Base-by-base conservation (phyloP, 208 protist species). In the Endotrypanum monterogeii region DNA sequence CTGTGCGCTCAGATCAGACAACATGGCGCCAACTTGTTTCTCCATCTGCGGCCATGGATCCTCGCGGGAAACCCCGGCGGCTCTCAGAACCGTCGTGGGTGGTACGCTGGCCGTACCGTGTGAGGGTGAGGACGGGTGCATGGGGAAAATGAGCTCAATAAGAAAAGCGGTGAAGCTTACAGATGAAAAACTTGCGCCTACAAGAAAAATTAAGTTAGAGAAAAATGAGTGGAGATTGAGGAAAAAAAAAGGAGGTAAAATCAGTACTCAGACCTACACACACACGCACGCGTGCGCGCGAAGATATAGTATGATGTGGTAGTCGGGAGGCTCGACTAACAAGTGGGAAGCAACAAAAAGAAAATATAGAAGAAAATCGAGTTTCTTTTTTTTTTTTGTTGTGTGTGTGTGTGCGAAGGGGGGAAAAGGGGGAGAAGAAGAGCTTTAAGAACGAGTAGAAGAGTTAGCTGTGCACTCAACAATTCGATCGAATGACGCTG, bases 21-120 rank as follows among this genome's bases (percentile, higher is more conserved):
- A 73, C 80, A 94, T 89, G 39, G 79, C 78, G 71, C 83, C 84
- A 3, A 96, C 85, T 61, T 96, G 85, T 62, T 83, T 83, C 84
- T 93, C 89, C 88, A 96, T 93, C 67, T 87, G 77, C 20, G 86
- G 89, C 89, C 89, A 96, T 39, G 92, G 89, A 62, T 96, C 89
- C 73, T 93, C 89, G 46, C 85, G 83, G 69, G 71, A 58, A 60
- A 51, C 57, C 35, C 52, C 71, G 44, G 32, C 51, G 28, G 51
- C 74, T 3, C 61, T 23, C 46, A 66, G 67, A 20, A 55, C 32
- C 39, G 57, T 44, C 48, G 66, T 56, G 35, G 71, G 20, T 55
- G 54, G 41, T 44, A 63, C 60, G 50, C 50, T 51, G 39, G 51
- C 54, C 8, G 16, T 56, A 60, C 73, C 52, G 35, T 28, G 54